Evolutionary conservation across 345 rosid species (phyloP), one percentile per base, ranked within the genome.

Genomic region (Nephelium lappaceum): DNA sequence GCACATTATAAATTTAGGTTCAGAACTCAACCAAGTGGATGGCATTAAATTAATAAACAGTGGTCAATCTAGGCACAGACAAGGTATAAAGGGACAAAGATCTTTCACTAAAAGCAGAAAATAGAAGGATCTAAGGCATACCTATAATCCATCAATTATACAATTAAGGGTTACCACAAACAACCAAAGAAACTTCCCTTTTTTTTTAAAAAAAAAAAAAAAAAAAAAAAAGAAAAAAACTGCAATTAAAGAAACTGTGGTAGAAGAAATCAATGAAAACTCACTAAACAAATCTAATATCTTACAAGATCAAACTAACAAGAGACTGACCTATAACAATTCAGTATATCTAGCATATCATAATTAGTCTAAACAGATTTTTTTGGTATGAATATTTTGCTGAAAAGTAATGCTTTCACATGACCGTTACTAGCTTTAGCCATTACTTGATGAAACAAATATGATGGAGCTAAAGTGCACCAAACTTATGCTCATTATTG

Each of bases 31-130:
- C 69, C 21, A 55, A 39, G 43, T 31, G 55, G 55, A 49, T 49
- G 14, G 43, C 15, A 49, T 49, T 49, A 11, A 49, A 14, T 49
- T 49, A 49, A 49, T 31, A 49, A 49, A 14, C 16, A 51, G 69
- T 3, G 21, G 42, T 41, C 60, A 41, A 39, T 5, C 7, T 27
- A 58, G 5, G 25, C 51, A 55, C 18, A 39, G 8, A 68, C 43
- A 68, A 69, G 21, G 49, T 45, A 21, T 61, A 16, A 43, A 41
- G 25, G 42, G 39, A 27, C 67, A 43, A 53, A 64, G 42, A 71
- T 39, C 57, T 55, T 68, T 78, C 36, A 51, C 41, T 21, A 51
- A 39, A 60, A 73, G 64, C 24, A 73, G 57, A 11, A 27, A 53
- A 11, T 16, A 27, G 41, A 42, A 47, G 19, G 62, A 27, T 71